These are phyloP conservation scores for Zygosaccharomyces rouxii DNA, from an alignment of 805 yeast genomes.

Conservation along the genomic window DNA sequence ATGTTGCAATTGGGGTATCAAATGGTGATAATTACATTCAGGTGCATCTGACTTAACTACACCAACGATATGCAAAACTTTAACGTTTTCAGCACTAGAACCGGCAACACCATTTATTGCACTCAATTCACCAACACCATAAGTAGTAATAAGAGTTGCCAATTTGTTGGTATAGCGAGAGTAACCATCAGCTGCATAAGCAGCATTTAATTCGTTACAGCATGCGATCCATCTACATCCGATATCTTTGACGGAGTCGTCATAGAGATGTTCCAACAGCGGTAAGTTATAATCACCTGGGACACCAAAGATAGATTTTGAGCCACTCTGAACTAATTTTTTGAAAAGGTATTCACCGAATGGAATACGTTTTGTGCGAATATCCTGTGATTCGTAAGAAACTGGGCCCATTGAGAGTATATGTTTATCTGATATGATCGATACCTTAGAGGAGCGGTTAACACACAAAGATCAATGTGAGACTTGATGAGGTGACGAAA, in stretches of 20 bases:
- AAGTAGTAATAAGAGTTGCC: constrained; percentile 43
- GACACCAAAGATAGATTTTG: constrained; percentile 65
- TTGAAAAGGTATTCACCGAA: constrained; percentile 64
- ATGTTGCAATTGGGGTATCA: constrained; percentile 47
- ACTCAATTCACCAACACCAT: constrained; percentile 78
- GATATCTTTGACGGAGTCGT: constrained; percentile 22
- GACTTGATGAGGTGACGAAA: too few species aligned
- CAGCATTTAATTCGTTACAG: constrained; percentile 86
- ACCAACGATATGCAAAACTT: constrained; percentile 71
- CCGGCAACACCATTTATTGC: constrained; percentile 83
- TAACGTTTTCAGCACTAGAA: constrained; percentile 76
- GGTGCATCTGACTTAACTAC: constrained; percentile 10
- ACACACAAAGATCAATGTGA: not conserved
- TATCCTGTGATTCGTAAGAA: constrained; percentile 7
- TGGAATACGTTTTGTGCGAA: constrained; percentile 34
- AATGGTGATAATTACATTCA: constrained; percentile 50
- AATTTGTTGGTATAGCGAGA: constrained; percentile 47
- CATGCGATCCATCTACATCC: constrained; percentile 63
- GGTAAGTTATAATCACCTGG: constrained; percentile 75
- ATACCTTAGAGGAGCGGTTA: too few species aligned
- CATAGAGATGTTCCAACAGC: constrained; percentile 63
- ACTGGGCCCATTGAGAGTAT: constrained; percentile 9
- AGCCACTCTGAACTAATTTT: constrained; percentile 50
- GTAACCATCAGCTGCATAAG: constrained; percentile 89
- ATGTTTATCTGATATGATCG: not conserved